Conservation (phyloP, 371 early-diverging fungal genomes). For the Rhizomucor miehei region DNA sequence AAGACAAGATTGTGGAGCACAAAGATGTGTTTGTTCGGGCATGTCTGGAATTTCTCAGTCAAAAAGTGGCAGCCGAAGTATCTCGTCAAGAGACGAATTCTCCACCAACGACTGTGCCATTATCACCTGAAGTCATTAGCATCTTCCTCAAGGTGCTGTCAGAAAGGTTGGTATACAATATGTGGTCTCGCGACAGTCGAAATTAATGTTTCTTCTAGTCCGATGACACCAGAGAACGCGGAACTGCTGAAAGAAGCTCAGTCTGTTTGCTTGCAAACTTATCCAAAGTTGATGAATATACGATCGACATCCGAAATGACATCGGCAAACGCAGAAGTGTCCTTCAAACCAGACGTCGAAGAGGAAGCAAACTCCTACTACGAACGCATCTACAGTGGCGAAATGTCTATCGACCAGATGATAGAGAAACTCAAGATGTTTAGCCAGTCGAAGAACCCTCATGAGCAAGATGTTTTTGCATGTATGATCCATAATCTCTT, state of each 20-base stretch:
- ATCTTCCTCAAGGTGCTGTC: constrained; percentile 69
- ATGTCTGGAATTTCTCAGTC: constrained; percentile 76
- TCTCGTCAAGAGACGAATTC: constrained; percentile 32
- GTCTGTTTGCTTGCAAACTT: constrained; percentile 56
- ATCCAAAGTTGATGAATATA: constrained; percentile 54
- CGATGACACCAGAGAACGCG: constrained; percentile 58
- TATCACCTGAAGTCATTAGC: constrained; percentile 68
- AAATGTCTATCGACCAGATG: constrained; percentile 69
- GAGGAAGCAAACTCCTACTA: constrained; percentile 79
- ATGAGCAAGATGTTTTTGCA: constrained; percentile 76
- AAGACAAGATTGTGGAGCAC: constrained; percentile 65
- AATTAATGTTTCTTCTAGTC: constrained; percentile 28
- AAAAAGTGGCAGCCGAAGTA: constrained; percentile 54
- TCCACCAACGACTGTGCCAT: constrained; percentile 47
- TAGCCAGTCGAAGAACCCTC: constrained; percentile 64
- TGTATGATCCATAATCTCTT: constrained; percentile 89
- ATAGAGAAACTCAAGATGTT: constrained; percentile 69
- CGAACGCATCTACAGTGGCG: constrained; percentile 76
- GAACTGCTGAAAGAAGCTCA: constrained; percentile 62
- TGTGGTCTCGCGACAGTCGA: neutral
- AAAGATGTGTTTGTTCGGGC: constrained; percentile 70
- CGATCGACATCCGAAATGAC: constrained; percentile 31
- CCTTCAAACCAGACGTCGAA: constrained; percentile 65
- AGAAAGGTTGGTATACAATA: constrained; percentile 41
- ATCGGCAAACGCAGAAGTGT: constrained; percentile 28